phyloP scores from a whole-genome alignment of 2,329 filamentous ascomycete species.

The Penicillium psychrosexuale region DNA sequence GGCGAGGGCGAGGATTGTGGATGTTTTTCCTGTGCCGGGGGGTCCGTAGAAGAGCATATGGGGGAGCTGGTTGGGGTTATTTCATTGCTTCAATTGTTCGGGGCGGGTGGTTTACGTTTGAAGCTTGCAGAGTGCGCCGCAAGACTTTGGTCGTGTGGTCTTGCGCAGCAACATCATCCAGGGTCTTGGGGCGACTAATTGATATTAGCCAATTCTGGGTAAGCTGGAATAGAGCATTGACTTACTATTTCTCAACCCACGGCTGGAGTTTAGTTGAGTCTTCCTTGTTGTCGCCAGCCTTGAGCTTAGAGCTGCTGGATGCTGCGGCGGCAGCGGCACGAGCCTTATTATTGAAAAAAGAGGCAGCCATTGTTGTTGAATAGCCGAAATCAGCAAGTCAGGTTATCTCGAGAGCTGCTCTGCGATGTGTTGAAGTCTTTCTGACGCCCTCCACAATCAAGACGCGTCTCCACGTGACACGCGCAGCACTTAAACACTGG shows the following conservation, averaged over 20 bases:
- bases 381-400: neutral
- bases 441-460: constrained; percentile 17
- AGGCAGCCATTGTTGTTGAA: constrained; percentile 58
- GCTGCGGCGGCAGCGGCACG: constrained; percentile 69
- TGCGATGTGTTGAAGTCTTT: constrained; percentile 8
- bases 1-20: constrained; percentile 91
- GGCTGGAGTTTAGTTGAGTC: constrained; percentile 71
- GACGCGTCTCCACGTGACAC: constrained; percentile 39
- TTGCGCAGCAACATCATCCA: constrained; percentile 94
- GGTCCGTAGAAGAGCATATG: constrained; percentile 99
- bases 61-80: constrained; percentile 61
- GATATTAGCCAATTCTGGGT: neutral
- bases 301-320: constrained; percentile 65
- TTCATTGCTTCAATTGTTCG: neutral
- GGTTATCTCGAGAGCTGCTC: neutral
- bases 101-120: constrained; percentile 62
- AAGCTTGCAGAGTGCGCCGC: constrained; percentile 86
- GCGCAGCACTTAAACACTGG: constrained; percentile 24
- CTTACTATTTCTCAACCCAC: constrained; percentile 98
- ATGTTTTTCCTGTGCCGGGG: constrained; percentile 96
- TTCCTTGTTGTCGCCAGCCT: constrained; percentile 60
- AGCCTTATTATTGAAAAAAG: constrained; percentile 94
- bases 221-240: neutral
- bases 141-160: constrained; percentile 95
- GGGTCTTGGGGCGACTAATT: constrained; percentile 79